Percentiles rank a stretch among this genome's conserved stretches.
Evolutionary conservation across 2,329 filamentous ascomycete genomes (phyloP).

Genomic region (Penicillium sp.): DNA sequence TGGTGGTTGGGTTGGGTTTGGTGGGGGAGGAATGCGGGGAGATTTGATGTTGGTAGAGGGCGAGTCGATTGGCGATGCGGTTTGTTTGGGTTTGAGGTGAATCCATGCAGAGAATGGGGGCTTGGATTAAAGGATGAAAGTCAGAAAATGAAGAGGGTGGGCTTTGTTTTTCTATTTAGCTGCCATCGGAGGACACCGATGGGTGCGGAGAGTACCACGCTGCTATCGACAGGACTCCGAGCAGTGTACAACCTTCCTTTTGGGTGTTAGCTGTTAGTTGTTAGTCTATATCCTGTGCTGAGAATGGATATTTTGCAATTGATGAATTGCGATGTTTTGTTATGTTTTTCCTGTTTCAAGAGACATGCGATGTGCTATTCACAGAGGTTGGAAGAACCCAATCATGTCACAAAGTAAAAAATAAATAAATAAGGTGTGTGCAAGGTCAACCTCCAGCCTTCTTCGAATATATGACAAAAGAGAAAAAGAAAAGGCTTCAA

Average conservation of each 20-base stretch:
- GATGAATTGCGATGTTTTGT: too few relatives aligned
- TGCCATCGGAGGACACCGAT: conserved; percentile 40
- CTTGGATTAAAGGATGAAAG: background rate
- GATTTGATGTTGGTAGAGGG: conserved; percentile 38
- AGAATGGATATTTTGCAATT: too few relatives aligned
- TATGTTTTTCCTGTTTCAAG: too few relatives aligned
- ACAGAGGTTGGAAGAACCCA: too few relatives aligned
- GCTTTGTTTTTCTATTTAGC: conserved; percentile 19
- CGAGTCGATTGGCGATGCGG: conserved; percentile 34
- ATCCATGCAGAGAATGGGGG: conserved; percentile 23
- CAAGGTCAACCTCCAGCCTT: too few relatives aligned
- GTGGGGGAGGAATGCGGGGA: conserved; percentile 2
- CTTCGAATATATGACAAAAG: too few relatives aligned
- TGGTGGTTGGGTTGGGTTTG: too few relatives aligned
- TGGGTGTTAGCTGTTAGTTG: background rate
- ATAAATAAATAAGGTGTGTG: background rate
- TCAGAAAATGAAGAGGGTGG: background rate
- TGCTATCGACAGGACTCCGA: conserved; percentile 13
- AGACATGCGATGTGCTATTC: too few relatives aligned
- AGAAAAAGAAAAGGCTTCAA: too few relatives aligned
- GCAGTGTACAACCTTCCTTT: background rate
- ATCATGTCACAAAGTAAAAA: background rate
- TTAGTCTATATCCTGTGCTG: too few relatives aligned
- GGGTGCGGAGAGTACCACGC: conserved; percentile 28
- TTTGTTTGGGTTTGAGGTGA: conserved; percentile 18